A percentile compares a stretch with the other conserved stretches of the same genome.
Conservation (phyloP, 768 basidiomycete genomes). For the Mycena chlorophos region DNA sequence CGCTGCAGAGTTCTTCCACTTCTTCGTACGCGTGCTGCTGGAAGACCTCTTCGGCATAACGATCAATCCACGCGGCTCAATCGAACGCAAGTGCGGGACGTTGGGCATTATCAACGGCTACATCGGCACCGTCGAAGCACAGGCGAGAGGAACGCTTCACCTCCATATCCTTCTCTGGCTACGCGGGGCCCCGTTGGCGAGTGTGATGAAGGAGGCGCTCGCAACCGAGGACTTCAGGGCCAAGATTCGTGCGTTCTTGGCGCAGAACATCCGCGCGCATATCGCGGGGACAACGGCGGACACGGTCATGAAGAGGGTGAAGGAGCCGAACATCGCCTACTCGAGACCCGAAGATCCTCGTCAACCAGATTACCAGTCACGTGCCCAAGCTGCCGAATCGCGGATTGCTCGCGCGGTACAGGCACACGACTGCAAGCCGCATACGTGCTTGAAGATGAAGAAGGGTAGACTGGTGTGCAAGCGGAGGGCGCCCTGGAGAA, state of each 20-base stretch:
- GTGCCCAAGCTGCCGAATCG: constrained; percentile 15
- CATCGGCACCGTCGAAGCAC: too few species aligned
- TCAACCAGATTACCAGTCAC: constrained; percentile 8
- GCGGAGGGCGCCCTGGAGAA: constrained; percentile 31
- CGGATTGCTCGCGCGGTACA: constrained; percentile 30
- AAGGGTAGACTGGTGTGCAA: constrained; percentile 33
- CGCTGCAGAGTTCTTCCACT: background rate
- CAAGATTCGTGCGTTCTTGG: too few species aligned
- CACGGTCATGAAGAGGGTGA: too few species aligned
- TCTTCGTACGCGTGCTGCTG: background rate
- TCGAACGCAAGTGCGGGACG: background rate
- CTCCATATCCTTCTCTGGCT: too few species aligned
- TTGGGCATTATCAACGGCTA: background rate
- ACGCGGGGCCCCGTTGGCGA: too few species aligned
- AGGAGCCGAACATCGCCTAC: constrained; percentile 31
- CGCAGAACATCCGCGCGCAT: too few species aligned
- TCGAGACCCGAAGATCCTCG: constrained; percentile 36
- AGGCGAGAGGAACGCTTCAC: too few species aligned
- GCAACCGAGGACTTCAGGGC: too few species aligned
- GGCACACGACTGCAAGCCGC: constrained; percentile 32
- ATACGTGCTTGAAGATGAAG: constrained; percentile 22
- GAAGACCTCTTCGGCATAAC: background rate
- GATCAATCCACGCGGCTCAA: background rate
- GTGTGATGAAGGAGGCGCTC: too few species aligned
- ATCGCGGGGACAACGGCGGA: too few species aligned